Evolutionary conservation across 2,329 filamentous ascomycete species (phyloP), one percentile per base, ranked within the genome.

Genomic region (Phoma herbarum): DNA sequence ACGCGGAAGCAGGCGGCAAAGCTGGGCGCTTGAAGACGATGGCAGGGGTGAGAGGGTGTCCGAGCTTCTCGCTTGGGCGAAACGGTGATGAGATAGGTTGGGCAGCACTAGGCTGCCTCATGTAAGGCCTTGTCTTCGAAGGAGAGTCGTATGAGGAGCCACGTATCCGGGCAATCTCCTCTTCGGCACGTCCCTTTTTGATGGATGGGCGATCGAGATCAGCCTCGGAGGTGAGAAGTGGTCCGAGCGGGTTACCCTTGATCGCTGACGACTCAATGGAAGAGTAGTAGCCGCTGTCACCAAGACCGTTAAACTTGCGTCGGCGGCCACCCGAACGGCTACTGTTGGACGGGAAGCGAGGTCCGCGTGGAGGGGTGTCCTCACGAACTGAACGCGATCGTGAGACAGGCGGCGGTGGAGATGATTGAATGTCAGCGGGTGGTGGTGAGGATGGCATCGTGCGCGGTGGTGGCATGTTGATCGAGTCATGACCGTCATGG

Each of bases 221-320:
- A 43, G 84, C 76, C 70, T 96, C 93, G 0, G 92, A 94, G 4
- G 89, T 92, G 42, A 92, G 83, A 18, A 91, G 82, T 56, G 86
- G 83, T 16, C 81, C 81, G 60, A 86, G 82, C 64, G 86, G 85
- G 63, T 88, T 87, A 46, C 90, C 88, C 59, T 94, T 87, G 75
- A 92, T 85, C 14, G 85, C 92, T 0, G 95, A 98, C 2, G 95
- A 98, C 68, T 97, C 93, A 18, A 98, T 84, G 0, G 93, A 97
- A 1, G 95, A 98, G 75, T 96, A 97, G 78, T 98, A 99, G 39
- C 95, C 95, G 74, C 94, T 98, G 77, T 99, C 95, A 71, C 91
- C 92, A 82, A 96, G 89, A 12, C 90, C 89, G 28, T 86, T 86
- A 69, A 90, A 87, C 76, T 92, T 94, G 65, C 90, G 89, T 79